Evolutionary conservation across 1,284 basidiomycete genomes (phyloP), one percentile per base, ranked within the genome.

Genomic region (Lignosus rhinocerotis): DNA sequence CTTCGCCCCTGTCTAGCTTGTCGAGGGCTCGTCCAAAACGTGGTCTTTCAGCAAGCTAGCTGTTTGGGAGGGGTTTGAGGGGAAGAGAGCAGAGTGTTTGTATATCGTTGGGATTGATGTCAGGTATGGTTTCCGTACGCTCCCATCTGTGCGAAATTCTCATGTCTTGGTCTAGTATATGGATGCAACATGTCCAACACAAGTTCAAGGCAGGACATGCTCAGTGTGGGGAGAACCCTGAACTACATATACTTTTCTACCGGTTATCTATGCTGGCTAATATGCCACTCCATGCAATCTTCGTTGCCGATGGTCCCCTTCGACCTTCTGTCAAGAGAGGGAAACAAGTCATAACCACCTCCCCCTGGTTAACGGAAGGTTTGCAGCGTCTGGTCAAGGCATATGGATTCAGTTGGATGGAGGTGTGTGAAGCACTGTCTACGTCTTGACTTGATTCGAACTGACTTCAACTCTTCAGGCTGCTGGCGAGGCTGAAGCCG

Each of bases 401-500:
- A 5, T 71, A 72, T 47, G 69, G 73, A 10, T 74, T 67, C 47
- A 25, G 53, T 33, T 66, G 56, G 36, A 55, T 51, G 9, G 21
- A 58, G 42, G 21, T 52, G 53, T 58, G 32, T 36, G 12, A 36
- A 36, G 8, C 7, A 36, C 34, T 36, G 34, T 36, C 34, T 36
- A 36, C 34, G 12, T 36, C 34, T 36, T 12, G 12, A 12, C 34
- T 8, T 36, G 12, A 36, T 12, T 36, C 7, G 12, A 7, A 32
- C 21, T 50, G 25, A 33, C 21, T 17, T 54, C 50, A 41, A 43
- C 30, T 30, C 46, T 16, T 17, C 61, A 80, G 74, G 85, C 86
- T 0, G 80, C 79, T 0, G 86, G 82, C 1, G 86, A 88, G 66
- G 86, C 86, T 0, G 85, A 60, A n/a, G 58, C 54, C 0, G 58